Evolutionary conservation across 148 eudicot species (phyloP).

Genomic region (Rhododendron henanense): DNA sequence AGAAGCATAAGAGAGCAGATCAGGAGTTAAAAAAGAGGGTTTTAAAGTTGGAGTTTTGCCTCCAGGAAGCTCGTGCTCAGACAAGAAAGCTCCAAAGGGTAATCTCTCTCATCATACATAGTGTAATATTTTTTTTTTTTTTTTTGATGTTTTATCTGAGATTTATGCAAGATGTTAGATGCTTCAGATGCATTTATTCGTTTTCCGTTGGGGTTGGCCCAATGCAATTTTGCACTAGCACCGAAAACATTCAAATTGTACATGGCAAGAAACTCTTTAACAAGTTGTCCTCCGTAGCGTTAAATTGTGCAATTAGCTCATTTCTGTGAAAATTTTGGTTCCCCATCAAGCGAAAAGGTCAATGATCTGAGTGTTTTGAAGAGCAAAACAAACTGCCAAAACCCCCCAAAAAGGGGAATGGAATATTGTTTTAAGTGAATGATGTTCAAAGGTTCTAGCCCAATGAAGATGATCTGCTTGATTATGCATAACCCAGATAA

Average conservation of each 20-base stretch:
- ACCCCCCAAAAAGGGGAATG: background rate
- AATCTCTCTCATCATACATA: slow-evolving; percentile 1
- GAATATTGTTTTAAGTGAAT: background rate
- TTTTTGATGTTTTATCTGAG: background rate
- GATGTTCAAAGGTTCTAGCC: background rate
- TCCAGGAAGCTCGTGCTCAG: slow-evolving; percentile 94
- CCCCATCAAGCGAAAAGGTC: background rate
- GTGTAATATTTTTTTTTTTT: background rate
- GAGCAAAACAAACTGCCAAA: background rate
- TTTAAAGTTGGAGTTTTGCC: slow-evolving; percentile 87
- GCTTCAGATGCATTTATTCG: background rate
- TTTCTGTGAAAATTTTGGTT: background rate
- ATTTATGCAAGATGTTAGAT: background rate
- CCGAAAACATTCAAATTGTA: background rate
- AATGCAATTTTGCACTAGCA: slow-evolving; percentile 1
- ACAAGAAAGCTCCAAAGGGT: slow-evolving; percentile 95
- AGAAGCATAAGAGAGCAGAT: slow-evolving; percentile 76
- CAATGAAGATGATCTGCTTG: background rate
- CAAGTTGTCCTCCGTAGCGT: background rate
- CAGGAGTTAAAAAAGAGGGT: slow-evolving; percentile 91
- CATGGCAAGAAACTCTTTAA: background rate
- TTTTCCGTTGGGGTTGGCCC: background rate
- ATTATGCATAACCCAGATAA: background rate
- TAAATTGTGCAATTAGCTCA: background rate
- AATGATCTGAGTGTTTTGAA: background rate